Evolutionary conservation across 2,329 filamentous ascomycete species (phyloP).

Genomic region (Botrytis squamosa): DNA sequence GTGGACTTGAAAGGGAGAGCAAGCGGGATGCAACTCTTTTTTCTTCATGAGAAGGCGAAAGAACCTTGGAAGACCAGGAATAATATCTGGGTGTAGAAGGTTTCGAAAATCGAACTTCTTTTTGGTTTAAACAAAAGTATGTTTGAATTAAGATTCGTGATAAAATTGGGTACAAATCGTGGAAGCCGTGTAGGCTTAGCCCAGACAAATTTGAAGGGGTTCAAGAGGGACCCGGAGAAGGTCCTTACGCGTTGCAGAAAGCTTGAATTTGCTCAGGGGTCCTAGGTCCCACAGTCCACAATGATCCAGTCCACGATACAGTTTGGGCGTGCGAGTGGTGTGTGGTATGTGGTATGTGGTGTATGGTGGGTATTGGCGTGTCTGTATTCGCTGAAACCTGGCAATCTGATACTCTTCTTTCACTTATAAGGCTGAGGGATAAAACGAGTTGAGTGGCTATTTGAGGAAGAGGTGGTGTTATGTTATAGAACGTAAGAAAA

Average conservation of each 20-base stretch:
- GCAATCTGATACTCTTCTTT: not conserved
- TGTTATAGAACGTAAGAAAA: not conserved
- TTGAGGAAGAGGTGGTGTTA: not conserved
- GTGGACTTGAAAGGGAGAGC: not conserved
- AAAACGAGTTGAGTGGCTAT: not conserved
- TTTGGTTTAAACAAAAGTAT: not conserved
- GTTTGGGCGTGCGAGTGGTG: not conserved
- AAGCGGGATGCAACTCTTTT: not conserved
- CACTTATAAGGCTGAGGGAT: not conserved
- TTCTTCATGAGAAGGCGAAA: not conserved
- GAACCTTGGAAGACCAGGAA: not conserved
- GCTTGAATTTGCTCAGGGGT: constrained; percentile 16
- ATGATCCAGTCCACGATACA: not conserved
- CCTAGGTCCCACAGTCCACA: not conserved
- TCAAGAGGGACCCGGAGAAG: not conserved
- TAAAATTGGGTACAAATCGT: not conserved
- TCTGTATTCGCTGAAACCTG: not conserved
- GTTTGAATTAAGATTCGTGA: not conserved
- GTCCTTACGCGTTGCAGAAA: constrained; percentile 16
- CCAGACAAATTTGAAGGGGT: not conserved
- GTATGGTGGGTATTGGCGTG: not conserved
- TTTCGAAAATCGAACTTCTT: constrained; percentile 8
- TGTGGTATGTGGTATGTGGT: not conserved
- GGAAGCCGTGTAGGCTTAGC: not conserved
- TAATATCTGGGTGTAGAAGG: not conserved